Evolutionary conservation across 1,284 basidiomycete species (phyloP).

Genomic region (Ganoderma lingzhi): DNA sequence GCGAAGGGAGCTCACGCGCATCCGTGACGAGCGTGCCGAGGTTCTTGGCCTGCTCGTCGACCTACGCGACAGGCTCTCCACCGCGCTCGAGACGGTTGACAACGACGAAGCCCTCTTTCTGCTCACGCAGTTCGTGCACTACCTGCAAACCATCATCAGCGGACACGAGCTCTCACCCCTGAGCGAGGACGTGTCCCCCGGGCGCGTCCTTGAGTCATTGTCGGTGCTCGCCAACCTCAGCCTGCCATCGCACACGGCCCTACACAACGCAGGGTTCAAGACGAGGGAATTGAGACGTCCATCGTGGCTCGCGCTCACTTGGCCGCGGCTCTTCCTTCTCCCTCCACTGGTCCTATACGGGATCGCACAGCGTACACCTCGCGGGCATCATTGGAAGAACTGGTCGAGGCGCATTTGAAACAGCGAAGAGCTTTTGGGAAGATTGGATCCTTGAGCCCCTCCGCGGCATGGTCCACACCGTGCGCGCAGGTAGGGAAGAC

Average conservation of each 20-base stretch:
- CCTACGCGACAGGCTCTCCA: slow-evolving; percentile 54
- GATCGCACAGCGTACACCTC: slow-evolving; percentile 58
- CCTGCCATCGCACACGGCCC: slow-evolving; percentile 41
- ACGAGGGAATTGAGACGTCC: slow-evolving; percentile 60
- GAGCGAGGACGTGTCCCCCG: slow-evolving; percentile 5
- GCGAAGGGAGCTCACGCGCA: slow-evolving; percentile 60
- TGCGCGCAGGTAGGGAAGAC: slow-evolving; percentile 79
- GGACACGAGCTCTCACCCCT: slow-evolving; percentile 20
- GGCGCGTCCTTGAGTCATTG: slow-evolving; percentile 31
- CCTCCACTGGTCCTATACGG: slow-evolving; percentile 67
- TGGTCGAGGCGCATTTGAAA: slow-evolving; percentile 75
- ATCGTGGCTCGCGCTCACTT: slow-evolving; percentile 62
- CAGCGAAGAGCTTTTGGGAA: slow-evolving; percentile 77
- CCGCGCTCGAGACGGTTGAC: slow-evolving; percentile 34
- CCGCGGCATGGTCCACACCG: slow-evolving; percentile 84
- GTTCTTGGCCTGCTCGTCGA: slow-evolving; percentile 65
- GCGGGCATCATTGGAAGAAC: slow-evolving; percentile 57
- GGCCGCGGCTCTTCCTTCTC: slow-evolving; percentile 73
- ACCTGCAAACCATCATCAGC: slow-evolving; percentile 27
- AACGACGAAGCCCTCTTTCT: slow-evolving; percentile 24
- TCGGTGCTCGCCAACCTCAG: slow-evolving; percentile 34
- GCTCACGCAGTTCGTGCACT: slow-evolving; percentile 28
- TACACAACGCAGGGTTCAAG: slow-evolving; percentile 44
- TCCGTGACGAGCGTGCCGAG: slow-evolving; percentile 72
- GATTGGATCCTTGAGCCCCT: slow-evolving; percentile 92